phyloP scores from a whole-genome alignment of 2,329 filamentous ascomycete species.

The Scytalidium lignicola region DNA sequence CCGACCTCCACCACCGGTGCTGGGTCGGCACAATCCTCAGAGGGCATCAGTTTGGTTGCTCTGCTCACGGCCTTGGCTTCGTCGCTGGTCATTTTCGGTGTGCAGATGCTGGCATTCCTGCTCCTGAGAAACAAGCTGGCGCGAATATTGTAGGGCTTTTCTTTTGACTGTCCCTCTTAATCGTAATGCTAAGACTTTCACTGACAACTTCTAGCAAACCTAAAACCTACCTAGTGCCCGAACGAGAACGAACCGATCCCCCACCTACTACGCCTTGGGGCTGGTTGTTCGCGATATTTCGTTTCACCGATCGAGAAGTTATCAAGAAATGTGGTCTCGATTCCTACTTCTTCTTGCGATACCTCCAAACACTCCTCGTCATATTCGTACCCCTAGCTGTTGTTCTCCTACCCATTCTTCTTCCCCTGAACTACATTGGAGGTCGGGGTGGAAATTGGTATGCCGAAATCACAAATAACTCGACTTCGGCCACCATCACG shows the following conservation, averaged over 20 bases:
- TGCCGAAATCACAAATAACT: constrained; percentile 27
- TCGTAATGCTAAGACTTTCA: background rate
- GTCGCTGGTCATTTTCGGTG: constrained; percentile 25
- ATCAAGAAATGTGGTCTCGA: constrained; percentile 95
- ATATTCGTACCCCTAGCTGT: constrained; percentile 83
- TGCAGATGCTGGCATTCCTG: constrained; percentile 64
- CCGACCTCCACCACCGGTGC: background rate
- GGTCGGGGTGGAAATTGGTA: constrained; percentile 49
- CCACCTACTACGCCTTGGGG: constrained; percentile 55
- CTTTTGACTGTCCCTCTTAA: background rate
- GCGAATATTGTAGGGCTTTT: constrained; percentile 67
- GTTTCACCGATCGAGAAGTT: constrained; percentile 70
- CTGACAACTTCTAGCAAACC: constrained; percentile 50
- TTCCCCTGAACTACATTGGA: constrained; percentile 76
- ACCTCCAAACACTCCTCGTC: constrained; percentile 77
- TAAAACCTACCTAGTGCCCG: constrained; percentile 79
- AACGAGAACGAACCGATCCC: constrained; percentile 74
- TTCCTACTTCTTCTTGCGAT: constrained; percentile 95
- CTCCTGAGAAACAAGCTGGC: constrained; percentile 72
- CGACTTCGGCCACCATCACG: constrained; percentile 33
- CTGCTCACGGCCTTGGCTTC: constrained; percentile 26
- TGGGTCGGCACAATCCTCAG: constrained; percentile 16
- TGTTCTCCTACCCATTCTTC: constrained; percentile 75
- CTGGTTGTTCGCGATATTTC: constrained; percentile 53
- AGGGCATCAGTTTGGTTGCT: constrained; percentile 26